Conservation (phyloP, 768 basidiomycete genomes). For the Tulasnella sp. region DNA sequence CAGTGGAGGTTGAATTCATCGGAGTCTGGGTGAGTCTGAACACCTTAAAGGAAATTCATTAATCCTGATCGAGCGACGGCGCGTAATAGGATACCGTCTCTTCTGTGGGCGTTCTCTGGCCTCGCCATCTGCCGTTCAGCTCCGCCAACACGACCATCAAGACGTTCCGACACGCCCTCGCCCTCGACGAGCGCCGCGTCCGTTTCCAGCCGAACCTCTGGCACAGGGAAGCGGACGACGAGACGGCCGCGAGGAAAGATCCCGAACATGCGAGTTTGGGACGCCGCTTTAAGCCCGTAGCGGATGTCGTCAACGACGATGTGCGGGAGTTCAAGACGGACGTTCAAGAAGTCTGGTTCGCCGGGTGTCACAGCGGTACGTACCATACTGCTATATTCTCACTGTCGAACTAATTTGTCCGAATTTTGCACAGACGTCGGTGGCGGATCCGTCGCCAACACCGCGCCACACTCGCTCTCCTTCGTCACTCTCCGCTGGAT, state of each 20-base stretch:
- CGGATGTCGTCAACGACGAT: background rate
- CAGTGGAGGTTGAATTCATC: conserved; percentile 19
- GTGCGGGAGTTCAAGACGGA: background rate
- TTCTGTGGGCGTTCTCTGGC: conserved; percentile 18
- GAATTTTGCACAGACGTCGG: conserved; percentile 15
- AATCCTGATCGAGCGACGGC: background rate
- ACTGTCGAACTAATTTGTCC: background rate
- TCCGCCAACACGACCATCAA: conserved; percentile 15
- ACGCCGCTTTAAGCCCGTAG: background rate
- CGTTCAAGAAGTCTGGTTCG: conserved; percentile 20
- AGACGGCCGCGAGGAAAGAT: conserved; percentile 19
- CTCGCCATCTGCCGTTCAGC: conserved; percentile 19
- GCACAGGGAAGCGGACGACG: conserved; percentile 33
- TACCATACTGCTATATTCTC: background rate
- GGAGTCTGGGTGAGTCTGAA: conserved; percentile 17
- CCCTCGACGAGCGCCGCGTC: conserved; percentile 43
- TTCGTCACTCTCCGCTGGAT: conserved; percentile 19
- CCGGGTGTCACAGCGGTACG: conserved; percentile 19
- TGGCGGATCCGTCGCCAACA: conserved; percentile 16
- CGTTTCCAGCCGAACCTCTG: conserved; percentile 54
- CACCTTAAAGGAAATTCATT: background rate
- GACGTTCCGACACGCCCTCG: conserved; percentile 18
- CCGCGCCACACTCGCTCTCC: conserved; percentile 4
- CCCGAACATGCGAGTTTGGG: conserved; percentile 17
- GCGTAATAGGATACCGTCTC: conserved; percentile 19